Base-by-base conservation (phyloP, 163 green algal genomes). In the Prototheca wickerhamii region DNA sequence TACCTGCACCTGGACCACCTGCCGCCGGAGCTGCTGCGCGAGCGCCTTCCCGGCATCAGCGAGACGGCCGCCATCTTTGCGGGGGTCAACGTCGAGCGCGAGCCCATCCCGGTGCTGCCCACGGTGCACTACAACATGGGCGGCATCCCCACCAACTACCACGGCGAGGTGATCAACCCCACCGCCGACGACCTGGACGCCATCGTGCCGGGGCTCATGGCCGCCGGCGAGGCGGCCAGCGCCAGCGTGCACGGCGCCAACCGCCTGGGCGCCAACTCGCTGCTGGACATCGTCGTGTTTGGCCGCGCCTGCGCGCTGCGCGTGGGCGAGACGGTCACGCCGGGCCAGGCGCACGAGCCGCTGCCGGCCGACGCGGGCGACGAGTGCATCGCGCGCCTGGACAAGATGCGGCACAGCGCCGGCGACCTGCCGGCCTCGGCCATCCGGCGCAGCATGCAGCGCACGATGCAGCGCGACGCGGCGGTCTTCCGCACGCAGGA, bases 81-180 rank as follows among this genome's bases (percentile, higher is more conserved):
- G 31, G 93, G 93, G 25, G 93, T 99, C 23, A 93, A 98, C 67
- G 93, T 99, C 25, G 98, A 93, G 46, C 97, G 97, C 82, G 93
- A 99, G 82, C 93, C 93, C 49, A 99, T 99, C 70, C 93, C 93
- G 0, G 92, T 99, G 51, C 73, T 99, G 25, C 93, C 93, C 37
- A 99, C 93, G 5, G 93, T 99, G 60, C 93, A 99, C 77, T 99
- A 99, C 86, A 99, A 99, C 84, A 99, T 99, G 93, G 93, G 93
- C 29, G 93, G 93, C 69, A 87, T 98, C 44, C 93, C 93, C 44
- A 99, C 93, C 66, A 98, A 98, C 83, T 91, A 95, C 76, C 75
- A 89, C 34, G 93, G 93, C 35, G 60, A 72, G 59, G 79, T 87
- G 42, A 34, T 86, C 49, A 52, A 44, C 55, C 79, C 74, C 29